Evolutionary conservation across 1,284 basidiomycete genomes (phyloP).

Genomic region (Pseudomicrostroma phylloplanum): DNA sequence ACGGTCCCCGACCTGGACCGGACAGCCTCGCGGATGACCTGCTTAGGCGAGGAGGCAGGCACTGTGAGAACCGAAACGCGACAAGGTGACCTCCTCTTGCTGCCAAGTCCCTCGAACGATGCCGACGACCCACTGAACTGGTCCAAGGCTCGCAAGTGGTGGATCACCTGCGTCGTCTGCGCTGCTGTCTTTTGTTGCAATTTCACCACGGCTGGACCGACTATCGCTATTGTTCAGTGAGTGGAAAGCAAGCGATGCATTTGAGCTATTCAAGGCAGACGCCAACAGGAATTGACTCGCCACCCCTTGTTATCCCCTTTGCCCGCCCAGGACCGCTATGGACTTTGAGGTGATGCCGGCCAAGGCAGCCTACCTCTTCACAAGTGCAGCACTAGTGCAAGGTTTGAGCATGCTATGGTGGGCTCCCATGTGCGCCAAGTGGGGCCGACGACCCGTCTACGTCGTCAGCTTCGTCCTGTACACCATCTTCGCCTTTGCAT

Average conservation of each 20-base stretch:
- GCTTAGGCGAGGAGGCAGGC: slow-evolving; percentile 14
- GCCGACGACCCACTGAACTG: slow-evolving; percentile 19
- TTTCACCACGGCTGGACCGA: slow-evolving; percentile 15
- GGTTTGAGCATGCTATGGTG: slow-evolving; percentile 17
- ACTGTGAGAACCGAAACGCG: slow-evolving; percentile 12
- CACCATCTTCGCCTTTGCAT: slow-evolving; percentile 9
- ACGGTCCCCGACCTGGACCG: background rate
- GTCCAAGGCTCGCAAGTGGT: slow-evolving; percentile 21
- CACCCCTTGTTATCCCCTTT: too few species aligned
- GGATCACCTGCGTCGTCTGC: slow-evolving; percentile 16
- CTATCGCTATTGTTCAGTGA: slow-evolving; percentile 6
- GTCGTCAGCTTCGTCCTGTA: slow-evolving; percentile 12
- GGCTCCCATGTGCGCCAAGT: slow-evolving; percentile 18
- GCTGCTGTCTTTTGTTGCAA: slow-evolving; percentile 13
- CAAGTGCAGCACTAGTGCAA: slow-evolving; percentile 11
- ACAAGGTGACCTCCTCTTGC: slow-evolving; percentile 14
- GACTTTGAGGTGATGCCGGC: slow-evolving; percentile 5
- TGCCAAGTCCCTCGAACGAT: slow-evolving; percentile 18
- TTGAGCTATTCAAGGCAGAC: background rate
- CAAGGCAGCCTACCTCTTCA: slow-evolving; percentile 18
- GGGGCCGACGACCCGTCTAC: slow-evolving; percentile 19
- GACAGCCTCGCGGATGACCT: slow-evolving; percentile 11
- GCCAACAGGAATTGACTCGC: too few species aligned
- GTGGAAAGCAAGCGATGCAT: too few species aligned
- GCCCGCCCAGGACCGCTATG: background rate